Conservation (phyloP, 345 rosid genomes). For the Euphorbia peplus region DNA sequence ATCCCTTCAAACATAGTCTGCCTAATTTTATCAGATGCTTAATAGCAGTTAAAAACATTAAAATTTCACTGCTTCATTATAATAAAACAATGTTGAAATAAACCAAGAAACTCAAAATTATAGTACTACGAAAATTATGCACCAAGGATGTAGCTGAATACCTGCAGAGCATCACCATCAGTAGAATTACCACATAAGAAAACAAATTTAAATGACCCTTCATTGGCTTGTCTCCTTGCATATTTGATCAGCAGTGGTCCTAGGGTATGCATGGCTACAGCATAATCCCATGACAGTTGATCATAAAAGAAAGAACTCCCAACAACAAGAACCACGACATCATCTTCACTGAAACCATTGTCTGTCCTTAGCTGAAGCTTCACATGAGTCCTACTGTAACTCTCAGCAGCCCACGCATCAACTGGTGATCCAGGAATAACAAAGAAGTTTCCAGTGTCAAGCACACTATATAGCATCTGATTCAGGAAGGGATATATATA, state of each 20-base stretch:
- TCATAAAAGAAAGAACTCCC: conserved; percentile 78
- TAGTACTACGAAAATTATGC: conserved; percentile 6
- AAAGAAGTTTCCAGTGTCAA: conserved; percentile 94
- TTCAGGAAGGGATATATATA: conserved; percentile 13
- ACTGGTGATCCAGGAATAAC: conserved; percentile 90
- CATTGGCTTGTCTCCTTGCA: conserved; percentile 58
- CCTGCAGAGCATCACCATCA: conserved; percentile 77
- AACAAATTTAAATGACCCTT: conserved; percentile 64
- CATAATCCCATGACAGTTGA: conserved; percentile 80
- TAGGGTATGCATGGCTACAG: conserved; percentile 70
- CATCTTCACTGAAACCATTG: conserved; percentile 57
- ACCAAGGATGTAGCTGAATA: conserved; percentile 27
- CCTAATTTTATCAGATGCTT: not conserved
- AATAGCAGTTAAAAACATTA: not conserved
- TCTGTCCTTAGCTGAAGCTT: conserved; percentile 58
- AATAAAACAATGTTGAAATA: not conserved
- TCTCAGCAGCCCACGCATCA: conserved; percentile 92
- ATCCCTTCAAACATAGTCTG: not conserved
- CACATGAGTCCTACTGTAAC: conserved; percentile 50
- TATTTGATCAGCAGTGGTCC: conserved; percentile 78
- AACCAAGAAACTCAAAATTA: conserved; percentile 5
- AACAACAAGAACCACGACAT: conserved; percentile 71
- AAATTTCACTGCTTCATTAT: not conserved
- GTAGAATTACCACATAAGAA: conserved; percentile 85
- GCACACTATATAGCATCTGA: conserved; percentile 91